phyloP scores from a whole-genome alignment of 345 rosid genomes.

The Jatropha curcas region DNA sequence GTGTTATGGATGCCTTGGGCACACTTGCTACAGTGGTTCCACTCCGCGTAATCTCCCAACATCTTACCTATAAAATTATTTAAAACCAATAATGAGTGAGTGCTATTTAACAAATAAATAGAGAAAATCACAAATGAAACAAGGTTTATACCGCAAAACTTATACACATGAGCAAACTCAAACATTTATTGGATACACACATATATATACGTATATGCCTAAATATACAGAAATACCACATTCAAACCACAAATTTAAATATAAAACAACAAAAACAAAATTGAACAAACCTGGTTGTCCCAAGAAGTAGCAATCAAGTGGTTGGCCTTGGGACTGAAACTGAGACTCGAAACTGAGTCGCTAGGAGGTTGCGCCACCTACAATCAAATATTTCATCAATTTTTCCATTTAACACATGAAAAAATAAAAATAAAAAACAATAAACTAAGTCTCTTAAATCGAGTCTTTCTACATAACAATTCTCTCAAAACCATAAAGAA shows the following conservation, averaged over 20 bases:
- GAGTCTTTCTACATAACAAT: background rate
- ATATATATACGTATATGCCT: no score
- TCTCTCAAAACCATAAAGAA: background rate
- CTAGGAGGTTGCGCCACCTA: slow-evolving; percentile 85
- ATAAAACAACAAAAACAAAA: background rate
- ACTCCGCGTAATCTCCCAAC: slow-evolving; percentile 81
- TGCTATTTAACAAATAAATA: no score
- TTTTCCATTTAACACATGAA: background rate
- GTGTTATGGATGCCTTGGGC: slow-evolving; percentile 84
- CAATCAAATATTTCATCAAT: slow-evolving; percentile 14
- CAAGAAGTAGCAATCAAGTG: slow-evolving; percentile 88
- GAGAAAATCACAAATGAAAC: background rate
- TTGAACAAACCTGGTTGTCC: slow-evolving; percentile 86
- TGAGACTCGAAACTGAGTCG: slow-evolving; percentile 86
- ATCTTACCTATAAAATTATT: slow-evolving; percentile 65
- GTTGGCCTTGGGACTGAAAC: slow-evolving; percentile 94
- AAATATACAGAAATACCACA: background rate
- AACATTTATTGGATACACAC: no score
- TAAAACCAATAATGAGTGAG: background rate
- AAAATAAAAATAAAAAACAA: background rate
- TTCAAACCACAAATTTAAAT: background rate
- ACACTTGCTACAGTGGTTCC: slow-evolving; percentile 53
- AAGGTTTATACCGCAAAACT: no score
- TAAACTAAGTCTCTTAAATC: background rate
- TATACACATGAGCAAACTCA: no score